Evolutionary conservation across 345 rosid genomes (phyloP), one percentile per base, ranked within the genome.

Genomic region (Eucalyptus guilfoylei): DNA sequence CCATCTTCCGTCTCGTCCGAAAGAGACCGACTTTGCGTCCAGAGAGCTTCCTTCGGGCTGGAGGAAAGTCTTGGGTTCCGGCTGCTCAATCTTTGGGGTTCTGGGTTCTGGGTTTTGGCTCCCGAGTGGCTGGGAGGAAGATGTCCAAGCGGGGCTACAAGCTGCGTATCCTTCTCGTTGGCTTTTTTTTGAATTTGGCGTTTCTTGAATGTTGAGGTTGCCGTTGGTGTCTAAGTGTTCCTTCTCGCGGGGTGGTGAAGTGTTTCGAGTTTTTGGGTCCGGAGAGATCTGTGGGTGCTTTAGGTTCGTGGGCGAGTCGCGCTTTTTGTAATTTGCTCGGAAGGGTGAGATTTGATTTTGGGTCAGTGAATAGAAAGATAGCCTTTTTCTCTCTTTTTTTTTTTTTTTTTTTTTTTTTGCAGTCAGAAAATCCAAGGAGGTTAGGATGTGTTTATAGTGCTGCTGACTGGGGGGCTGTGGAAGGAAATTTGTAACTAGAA

Each of bases 101-200:
- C 80, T 55, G 58, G 88, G 26, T 47, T 87, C 49, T 52, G 30
- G 76, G 37, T 80, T 86, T 45, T 7, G 60, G 30, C 87, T 80
- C 28, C 60, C 60, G 85, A 60, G 28, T 42, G 32, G 83, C 17
- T 55, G 88, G 62, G 90, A 32, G 58, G 87, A 89, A 67, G 89
- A 96, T 96, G 98, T 94, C 98, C 88, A 96, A 95, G 94, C 98
- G 98, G 92, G 99, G 98, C 92, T 97, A 95, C 91, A 96, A 97
- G 95, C 96, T 97, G 86, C 99, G 99, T 97, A 97, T 97, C 99
- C 97, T 96, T 91, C 40, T 3, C 9, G 80, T 69, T 58, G 40
- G 85, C 89, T 30, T 21, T 40, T 52, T 76, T 40, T 40, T 72
- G 88, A 88, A 72, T n/a, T 48, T 30, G 34, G 34, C 23, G 47